Percentiles rank a stretch among this genome's conserved stretches.
Evolutionary conservation across 768 basidiomycete genomes (phyloP).

Genomic region (Podaxis sp.): DNA sequence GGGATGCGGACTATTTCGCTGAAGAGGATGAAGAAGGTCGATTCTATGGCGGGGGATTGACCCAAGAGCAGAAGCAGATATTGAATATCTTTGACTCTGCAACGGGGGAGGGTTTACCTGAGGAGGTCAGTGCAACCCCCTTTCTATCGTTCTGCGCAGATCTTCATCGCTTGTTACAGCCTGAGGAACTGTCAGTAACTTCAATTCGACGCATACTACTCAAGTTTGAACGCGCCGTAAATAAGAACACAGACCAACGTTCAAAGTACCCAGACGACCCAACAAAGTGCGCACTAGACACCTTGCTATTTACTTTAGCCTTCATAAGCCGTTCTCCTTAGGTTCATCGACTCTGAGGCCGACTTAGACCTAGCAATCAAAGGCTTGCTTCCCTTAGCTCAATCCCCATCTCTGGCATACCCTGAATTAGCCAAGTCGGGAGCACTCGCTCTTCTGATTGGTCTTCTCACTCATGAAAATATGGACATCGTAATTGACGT

Average conservation of each 20-base stretch:
- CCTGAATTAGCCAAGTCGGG: conserved; percentile 85
- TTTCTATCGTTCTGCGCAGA: background rate
- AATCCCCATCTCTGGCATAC: conserved; percentile 80
- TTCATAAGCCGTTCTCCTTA: conserved; percentile 29
- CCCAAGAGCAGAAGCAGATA: conserved; percentile 91
- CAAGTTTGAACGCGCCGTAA: conserved; percentile 82
- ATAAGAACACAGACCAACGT: conserved; percentile 94
- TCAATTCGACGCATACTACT: conserved; percentile 73
- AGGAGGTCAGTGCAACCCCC: conserved; percentile 55
- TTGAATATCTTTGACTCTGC: conserved; percentile 89
- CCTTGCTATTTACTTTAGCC: background rate
- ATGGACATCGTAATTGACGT: conserved; percentile 96
- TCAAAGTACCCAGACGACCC: conserved; percentile 96
- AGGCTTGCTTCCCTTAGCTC: conserved; percentile 83
- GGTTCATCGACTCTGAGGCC: conserved; percentile 99
- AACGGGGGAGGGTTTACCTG: conserved; percentile 58
- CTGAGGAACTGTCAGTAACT: conserved; percentile 66
- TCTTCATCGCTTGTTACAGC: conserved; percentile 34
- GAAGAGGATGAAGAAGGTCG: conserved; percentile 93
- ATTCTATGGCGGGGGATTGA: conserved; percentile 93
- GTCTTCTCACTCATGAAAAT: conserved; percentile 93
- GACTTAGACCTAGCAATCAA: conserved; percentile 90
- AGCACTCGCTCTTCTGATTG: conserved; percentile 67
- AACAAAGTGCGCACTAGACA: conserved; percentile 58
- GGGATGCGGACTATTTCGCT: conserved; percentile 85